Percentiles rank a stretch among this genome's conserved stretches.
phyloP scores from a whole-genome alignment of 2,329 filamentous ascomycete species.

The Stagonosporopsis cucurbitacearum region DNA sequence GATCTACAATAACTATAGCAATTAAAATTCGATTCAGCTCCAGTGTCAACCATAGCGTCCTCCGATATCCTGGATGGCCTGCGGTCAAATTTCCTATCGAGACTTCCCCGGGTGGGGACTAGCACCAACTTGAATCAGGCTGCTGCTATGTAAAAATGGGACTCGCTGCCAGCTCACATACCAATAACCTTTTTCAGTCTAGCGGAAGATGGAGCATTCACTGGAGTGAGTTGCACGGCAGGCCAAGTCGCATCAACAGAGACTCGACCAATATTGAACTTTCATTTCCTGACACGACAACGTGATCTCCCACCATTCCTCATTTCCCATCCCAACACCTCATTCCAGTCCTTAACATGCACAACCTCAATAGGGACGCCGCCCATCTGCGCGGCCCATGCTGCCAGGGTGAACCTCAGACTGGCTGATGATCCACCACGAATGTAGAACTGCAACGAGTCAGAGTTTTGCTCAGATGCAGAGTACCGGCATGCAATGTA shows the following conservation, averaged over 20 bases:
- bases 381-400: constrained; percentile 17
- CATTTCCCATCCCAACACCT: constrained; percentile 3
- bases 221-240: too few species aligned
- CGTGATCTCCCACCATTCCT: neutral
- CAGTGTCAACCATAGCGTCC: too few species aligned
- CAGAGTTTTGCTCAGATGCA: neutral
- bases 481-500: neutral
- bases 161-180: too few species aligned
- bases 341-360: neutral
- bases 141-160: neutral
- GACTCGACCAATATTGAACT: too few species aligned
- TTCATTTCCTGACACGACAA: neutral
- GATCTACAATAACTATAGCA: neutral
- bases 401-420: constrained; percentile 12
- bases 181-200: too few species aligned
- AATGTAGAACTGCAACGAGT: constrained; percentile 39
- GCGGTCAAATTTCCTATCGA: too few species aligned
- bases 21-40: neutral
- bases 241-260: too few species aligned
- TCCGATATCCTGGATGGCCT: too few species aligned
- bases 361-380: neutral
- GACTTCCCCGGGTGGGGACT: too few species aligned
- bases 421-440: constrained; percentile 36
- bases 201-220: too few species aligned
- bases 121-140: too few species aligned